Evolutionary conservation across 768 basidiomycete genomes (phyloP).

Genomic region (Ramaria sp.): DNA sequence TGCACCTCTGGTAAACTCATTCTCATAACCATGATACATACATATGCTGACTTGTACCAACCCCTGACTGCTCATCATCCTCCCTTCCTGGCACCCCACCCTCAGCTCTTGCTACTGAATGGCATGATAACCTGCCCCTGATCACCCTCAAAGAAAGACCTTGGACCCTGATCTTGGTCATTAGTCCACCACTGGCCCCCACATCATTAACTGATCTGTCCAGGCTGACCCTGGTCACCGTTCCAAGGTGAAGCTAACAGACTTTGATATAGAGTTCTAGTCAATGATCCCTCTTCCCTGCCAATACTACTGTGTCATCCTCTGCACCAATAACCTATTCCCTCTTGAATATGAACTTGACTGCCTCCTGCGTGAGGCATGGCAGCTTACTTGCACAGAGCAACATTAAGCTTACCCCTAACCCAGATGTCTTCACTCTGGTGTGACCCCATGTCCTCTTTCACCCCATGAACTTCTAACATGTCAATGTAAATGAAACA

Average conservation of each 20-base stretch:
- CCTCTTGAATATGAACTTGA: not conserved
- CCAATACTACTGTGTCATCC: not conserved
- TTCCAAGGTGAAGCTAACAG: not conserved
- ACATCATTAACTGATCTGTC: no score
- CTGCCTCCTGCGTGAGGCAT: not conserved
- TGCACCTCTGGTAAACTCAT: no score
- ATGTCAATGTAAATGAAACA: not conserved
- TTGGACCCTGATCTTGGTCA: no score
- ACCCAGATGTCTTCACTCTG: not conserved
- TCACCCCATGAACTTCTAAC: not conserved
- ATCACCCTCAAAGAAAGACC: no score
- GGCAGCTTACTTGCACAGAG: not conserved
- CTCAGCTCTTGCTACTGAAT: no score
- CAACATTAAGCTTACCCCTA: not conserved
- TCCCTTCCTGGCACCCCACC: no score
- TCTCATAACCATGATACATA: no score
- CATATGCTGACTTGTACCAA: no score
- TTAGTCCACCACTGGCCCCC: no score
- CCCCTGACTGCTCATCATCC: no score
- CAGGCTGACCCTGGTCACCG: no score
- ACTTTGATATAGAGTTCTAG: not conserved
- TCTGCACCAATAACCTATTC: not conserved
- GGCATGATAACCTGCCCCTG: no score
- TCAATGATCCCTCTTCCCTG: not conserved
- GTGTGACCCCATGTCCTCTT: not conserved